Conservation (phyloP, 2,329 filamentous ascomycete genomes). For the Beauveria asiatica region DNA sequence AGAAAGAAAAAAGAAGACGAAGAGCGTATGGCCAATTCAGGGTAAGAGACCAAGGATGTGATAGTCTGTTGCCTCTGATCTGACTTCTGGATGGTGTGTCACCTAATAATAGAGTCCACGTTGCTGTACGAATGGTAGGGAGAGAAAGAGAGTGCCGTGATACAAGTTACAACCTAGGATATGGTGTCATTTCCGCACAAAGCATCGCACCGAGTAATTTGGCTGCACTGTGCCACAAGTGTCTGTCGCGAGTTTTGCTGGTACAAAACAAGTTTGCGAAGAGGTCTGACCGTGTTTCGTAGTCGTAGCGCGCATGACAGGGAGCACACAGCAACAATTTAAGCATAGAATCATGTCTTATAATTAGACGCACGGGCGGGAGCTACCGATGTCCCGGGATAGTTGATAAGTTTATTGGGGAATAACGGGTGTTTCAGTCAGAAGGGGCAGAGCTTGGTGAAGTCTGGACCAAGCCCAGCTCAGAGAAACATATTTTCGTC, state of each 20-base stretch:
- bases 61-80: background rate
- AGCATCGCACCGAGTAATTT: background rate
- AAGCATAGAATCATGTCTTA: slow-evolving; percentile 9
- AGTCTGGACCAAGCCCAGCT: background rate
- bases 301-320: background rate
- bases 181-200: background rate
- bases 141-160: background rate
- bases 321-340: background rate
- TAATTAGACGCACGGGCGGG: background rate
- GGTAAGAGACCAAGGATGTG: background rate
- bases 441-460: background rate
- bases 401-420: background rate
- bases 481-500: too few species aligned
- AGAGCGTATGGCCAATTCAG: too few species aligned
- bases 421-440: slow-evolving; percentile 1
- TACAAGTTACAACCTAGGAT: background rate
- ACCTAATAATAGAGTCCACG: background rate
- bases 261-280: background rate
- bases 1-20: background rate
- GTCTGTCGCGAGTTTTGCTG: background rate
- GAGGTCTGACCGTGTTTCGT: background rate
- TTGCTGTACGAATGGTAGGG: background rate
- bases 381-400: background rate
- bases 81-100: background rate
- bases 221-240: background rate